Evolutionary conservation across 2,329 filamentous ascomycete genomes (phyloP).

Genomic region (Myrmaecium sp.): DNA sequence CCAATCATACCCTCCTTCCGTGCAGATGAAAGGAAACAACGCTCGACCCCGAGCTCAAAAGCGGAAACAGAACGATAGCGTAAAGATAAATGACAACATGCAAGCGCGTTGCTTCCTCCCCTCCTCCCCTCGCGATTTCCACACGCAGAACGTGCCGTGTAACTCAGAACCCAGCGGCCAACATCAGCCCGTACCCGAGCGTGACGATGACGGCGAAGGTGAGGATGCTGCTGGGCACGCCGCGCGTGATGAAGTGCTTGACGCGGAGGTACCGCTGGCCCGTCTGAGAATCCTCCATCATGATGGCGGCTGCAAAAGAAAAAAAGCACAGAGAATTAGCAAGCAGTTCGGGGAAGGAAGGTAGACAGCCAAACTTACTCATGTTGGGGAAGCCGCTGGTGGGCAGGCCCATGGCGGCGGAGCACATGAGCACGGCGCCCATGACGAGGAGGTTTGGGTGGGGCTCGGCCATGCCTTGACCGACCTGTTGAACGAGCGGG

Average conservation of each 20-base stretch:
- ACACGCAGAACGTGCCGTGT: no score
- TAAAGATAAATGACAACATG: no score
- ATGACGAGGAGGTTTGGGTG: constrained; percentile 93
- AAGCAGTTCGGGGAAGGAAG: background rate
- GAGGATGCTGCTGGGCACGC: constrained; percentile 71
- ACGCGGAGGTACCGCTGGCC: constrained; percentile 85
- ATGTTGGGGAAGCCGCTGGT: constrained; percentile 98
- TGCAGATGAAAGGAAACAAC: no score
- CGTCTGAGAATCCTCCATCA: constrained; percentile 91
- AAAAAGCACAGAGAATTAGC: constrained; percentile 2
- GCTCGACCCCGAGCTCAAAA: no score
- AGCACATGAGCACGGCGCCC: constrained; percentile 90
- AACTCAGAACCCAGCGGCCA: constrained; percentile 49
- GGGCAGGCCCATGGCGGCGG: constrained; percentile 89
- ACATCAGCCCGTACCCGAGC: constrained; percentile 82
- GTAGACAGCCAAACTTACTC: constrained; percentile 51
- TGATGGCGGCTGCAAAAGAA: constrained; percentile 60
- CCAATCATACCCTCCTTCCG: no score
- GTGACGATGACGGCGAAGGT: constrained; percentile 71
- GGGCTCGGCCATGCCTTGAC: constrained; percentile 67
- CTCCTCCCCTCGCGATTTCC: no score
- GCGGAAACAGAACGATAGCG: no score
- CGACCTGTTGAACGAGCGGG: constrained; percentile 76
- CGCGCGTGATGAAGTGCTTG: constrained; percentile 87
- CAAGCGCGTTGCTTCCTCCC: no score